Conservation (phyloP, 495 filamentous ascomycete species). For the Annulohypoxylon moriforme region DNA sequence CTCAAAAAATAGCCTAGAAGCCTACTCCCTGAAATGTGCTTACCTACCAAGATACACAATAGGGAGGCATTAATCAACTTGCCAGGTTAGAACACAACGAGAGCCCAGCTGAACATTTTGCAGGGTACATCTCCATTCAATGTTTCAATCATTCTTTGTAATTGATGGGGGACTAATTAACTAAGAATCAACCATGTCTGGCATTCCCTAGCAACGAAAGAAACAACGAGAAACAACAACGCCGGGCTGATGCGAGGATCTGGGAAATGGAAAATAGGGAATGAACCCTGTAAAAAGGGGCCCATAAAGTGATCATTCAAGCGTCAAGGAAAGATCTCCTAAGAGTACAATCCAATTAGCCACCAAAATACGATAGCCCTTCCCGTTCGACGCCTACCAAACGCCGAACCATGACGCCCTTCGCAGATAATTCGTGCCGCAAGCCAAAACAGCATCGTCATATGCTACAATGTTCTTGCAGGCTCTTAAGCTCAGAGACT, state of each 20-base stretch:
- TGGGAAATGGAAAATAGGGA: too few relatives aligned
- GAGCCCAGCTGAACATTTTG: not conserved
- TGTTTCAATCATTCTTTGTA: slow-evolving; percentile 4
- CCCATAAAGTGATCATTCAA: slow-evolving; percentile 14
- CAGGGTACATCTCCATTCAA: slow-evolving; percentile 1
- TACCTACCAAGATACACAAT: not conserved
- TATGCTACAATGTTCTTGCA: slow-evolving; percentile 11
- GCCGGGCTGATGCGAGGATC: slow-evolving; percentile 23
- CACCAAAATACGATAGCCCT: slow-evolving; percentile 16
- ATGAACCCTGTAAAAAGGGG: slow-evolving; percentile 15
- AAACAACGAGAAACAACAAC: slow-evolving; percentile 32
- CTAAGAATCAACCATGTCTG: slow-evolving; percentile 16
- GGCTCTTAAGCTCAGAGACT: not conserved
- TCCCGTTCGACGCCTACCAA: slow-evolving; percentile 34
- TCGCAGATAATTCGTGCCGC: slow-evolving; percentile 15
- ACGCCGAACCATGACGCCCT: slow-evolving; percentile 28
- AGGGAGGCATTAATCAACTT: not conserved
- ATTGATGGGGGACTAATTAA: slow-evolving; percentile 1
- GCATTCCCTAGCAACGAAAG: slow-evolving; percentile 24
- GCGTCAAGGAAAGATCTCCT: slow-evolving; percentile 1
- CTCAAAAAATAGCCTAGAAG: slow-evolving; percentile 5
- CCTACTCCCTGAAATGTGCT: not conserved
- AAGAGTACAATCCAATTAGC: slow-evolving; percentile 6
- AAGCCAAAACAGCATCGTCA: slow-evolving; percentile 10
- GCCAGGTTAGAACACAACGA: not conserved